These are phyloP conservation scores for Insectozyma bohioensis DNA, from an alignment of 1,139 yeast genomes.

Conservation along the genomic window DNA sequence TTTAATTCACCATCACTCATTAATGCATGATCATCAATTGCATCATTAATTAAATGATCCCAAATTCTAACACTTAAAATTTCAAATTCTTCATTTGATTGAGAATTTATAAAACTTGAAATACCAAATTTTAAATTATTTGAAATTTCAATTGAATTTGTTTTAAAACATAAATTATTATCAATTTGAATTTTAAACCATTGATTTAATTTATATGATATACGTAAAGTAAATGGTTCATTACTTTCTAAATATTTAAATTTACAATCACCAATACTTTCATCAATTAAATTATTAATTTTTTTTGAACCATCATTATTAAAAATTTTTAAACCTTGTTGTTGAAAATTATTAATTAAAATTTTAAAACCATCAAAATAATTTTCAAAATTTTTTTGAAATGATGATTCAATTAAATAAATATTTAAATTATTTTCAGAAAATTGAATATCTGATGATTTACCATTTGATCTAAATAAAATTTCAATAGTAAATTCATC, in stretches of 20 bases:
- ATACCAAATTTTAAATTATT: slow-evolving; percentile 43
- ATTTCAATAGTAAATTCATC: slow-evolving; percentile 61
- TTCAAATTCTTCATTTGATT: slow-evolving; percentile 59
- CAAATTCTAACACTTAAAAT: slow-evolving; percentile 55
- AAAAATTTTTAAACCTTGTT: slow-evolving; percentile 55
- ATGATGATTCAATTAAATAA: slow-evolving; percentile 35
- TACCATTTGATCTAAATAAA: slow-evolving; percentile 59
- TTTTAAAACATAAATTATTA: slow-evolving; percentile 68
- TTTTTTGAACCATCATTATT: slow-evolving; percentile 54
- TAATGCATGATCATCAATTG: slow-evolving; percentile 57
- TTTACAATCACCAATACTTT: slow-evolving; percentile 55
- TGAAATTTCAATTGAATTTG: slow-evolving; percentile 49
- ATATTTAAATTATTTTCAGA: slow-evolving; percentile 50
- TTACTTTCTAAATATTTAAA: slow-evolving; percentile 62
- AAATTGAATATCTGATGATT: slow-evolving; percentile 25
- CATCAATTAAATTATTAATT: slow-evolving; percentile 23
- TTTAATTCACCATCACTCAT: slow-evolving; percentile 44
- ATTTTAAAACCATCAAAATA: slow-evolving; percentile 63
- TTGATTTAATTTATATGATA: slow-evolving; percentile 47
- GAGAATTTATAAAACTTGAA: slow-evolving; percentile 39
- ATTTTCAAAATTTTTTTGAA: slow-evolving; percentile 23
- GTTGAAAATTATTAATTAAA: slow-evolving; percentile 47
- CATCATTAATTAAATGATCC: slow-evolving; percentile 53
- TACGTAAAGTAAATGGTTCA: slow-evolving; percentile 66
- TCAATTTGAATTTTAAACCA: slow-evolving; percentile 66